Evolutionary conservation across 2,329 filamentous ascomycete species (phyloP), one percentile per base, ranked within the genome.

Genomic region (Phyllosticta citribraziliensis): DNA sequence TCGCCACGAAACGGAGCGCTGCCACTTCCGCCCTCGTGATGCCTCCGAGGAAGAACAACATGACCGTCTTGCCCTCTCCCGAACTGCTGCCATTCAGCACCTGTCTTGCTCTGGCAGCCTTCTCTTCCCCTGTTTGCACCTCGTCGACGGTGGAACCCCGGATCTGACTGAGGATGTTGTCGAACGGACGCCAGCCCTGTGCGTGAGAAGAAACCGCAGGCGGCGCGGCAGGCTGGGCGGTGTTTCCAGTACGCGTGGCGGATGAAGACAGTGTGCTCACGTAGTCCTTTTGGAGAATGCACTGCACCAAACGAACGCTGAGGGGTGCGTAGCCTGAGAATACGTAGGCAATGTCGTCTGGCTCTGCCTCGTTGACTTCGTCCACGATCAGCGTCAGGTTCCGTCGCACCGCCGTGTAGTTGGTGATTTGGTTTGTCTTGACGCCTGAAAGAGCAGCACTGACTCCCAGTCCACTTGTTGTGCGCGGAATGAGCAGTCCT

Each of bases 31-130:
- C 93, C 70, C 95, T 96, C 0, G 91, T 97, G 60, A 99, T 89
- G 1, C 94, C 95, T n/a, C 94, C 94, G 19, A 99, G 78, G 75
- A 97, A 97, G 67, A 97, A 96, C n/a, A 99, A 87, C 70, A 97
- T 89, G 0, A 96, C 88, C 0, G 89, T 55, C 72, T 69, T 2
- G 70, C 71, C 33, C 71, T 70, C 58, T 86, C 86, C 57, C 84
- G 84, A 17, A 20, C 83, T 83, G 56, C 80, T 85, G 0, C 91
- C 90, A 55, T 90, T 89, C 50, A 99, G 78, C 25, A 95, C 83
- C 63, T 90, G 87, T 61, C 91, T 82, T 17, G 93, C 93, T 68
- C 93, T 92, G 33, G 93, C 86, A 1, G 92, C 91, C 72, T 94
- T 96, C 70, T 97, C 92, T 69, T 96, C 90, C 2, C 92, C 92